Evolutionary conservation across 768 basidiomycete species (phyloP).

Genomic region (Strobilomyces dryophilus): DNA sequence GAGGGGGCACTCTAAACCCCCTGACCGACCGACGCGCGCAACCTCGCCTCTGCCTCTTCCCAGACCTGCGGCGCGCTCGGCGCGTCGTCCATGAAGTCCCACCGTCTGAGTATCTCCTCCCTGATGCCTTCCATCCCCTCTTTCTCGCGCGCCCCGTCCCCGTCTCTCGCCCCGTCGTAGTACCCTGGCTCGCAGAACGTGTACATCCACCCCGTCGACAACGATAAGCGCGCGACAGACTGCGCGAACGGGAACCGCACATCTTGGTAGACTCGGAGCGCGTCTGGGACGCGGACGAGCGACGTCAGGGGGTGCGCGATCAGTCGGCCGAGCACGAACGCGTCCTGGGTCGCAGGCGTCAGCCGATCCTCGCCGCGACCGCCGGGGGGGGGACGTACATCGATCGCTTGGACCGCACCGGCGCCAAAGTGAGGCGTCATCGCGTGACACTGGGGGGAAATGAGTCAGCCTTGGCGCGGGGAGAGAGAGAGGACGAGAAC

Average conservation of each 20-base stretch:
- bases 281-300: constrained; percentile 1
- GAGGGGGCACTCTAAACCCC: too few relatives aligned
- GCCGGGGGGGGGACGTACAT: neutral
- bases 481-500: constrained; percentile 1
- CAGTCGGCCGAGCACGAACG: constrained; percentile 16
- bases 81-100: constrained; percentile 13
- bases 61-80: constrained; percentile 9
- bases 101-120: constrained; percentile 10
- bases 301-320: constrained; percentile 15
- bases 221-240: neutral
- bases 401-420: constrained; percentile 1
- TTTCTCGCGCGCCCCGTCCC: constrained; percentile 5
- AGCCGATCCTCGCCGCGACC: too few relatives aligned
- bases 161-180: neutral
- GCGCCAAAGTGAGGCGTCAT: neutral
- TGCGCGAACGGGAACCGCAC: neutral
- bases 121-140: constrained; percentile 16
- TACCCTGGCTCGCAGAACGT: constrained; percentile 3
- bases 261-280: neutral
- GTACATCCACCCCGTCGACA: neutral
- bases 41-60: constrained; percentile 14
- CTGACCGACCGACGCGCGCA: neutral
- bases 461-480: too few relatives aligned
- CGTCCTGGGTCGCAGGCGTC: neutral
- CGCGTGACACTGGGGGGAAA: neutral